Evolutionary conservation across 352 stramenopile species (phyloP), one percentile per base, ranked within the genome.

Genomic region (Plasmopara halstedii): DNA sequence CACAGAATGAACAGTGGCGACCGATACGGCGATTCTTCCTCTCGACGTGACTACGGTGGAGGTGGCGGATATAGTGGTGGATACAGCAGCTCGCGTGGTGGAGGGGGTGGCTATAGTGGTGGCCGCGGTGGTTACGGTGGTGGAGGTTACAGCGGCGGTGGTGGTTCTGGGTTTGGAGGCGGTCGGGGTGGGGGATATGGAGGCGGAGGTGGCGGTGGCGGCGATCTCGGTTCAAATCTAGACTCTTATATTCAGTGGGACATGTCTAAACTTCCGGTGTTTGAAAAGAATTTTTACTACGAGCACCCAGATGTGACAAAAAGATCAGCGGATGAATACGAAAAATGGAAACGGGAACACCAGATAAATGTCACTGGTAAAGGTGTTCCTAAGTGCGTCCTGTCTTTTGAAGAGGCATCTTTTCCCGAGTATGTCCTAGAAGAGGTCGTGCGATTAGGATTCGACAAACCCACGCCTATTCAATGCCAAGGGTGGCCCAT

Each of bases 221-320:
- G 80, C 22, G 84, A 89, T 56, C 62, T 98, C 1, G 94, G 94
- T 20, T 64, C 83, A 4, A 86, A 85, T 56, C 71, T 98, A 34
- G 68, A 85, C 45, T 78, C 71, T 7, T 83, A 95, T 45, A 98
- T 99, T 72, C 81, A 98, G 57, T 99, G 97, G 81, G 83, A 97
- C 50, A 52, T 97, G 35, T 71, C 84, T 19, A 83, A 97, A 57
- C 73, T 99, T 8, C 90, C 94, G 1, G 77, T 92, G 15, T 99
- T 99, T 57, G 95, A 98, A 65, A 99, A 99, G 69, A 98, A 99
- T 63, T 99, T 99, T 56, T 99, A 99, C 88, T 90, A 94, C 51
- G 87, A 99, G 70, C 97, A 99, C 73, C 96, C 96, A 14, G 92
- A 97, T 53, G 96, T 99, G 18, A 85, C 84, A 4, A 75, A 73